Evolutionary conservation across 1,284 basidiomycete species (phyloP), one percentile per base, ranked within the genome.

Genomic region (Boletus subluridellus): DNA sequence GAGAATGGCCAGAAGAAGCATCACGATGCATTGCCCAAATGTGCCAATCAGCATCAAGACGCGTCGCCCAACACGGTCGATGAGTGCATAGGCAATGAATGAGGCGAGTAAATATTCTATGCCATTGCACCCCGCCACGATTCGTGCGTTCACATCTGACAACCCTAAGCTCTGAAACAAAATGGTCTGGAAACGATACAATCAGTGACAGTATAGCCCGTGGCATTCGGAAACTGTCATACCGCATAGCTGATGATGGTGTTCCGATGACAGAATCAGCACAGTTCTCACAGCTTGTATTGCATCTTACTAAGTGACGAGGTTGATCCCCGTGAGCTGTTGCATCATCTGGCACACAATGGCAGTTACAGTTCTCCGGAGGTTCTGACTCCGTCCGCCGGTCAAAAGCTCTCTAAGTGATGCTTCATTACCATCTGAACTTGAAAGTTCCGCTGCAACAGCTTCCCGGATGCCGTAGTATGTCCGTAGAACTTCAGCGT

Each of bases 81-180:
- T 12, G 32, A 12, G 30, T 12, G 14, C 21, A 24, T 34, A 53
- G 15, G 15, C 49, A 12, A 52, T 53, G 15, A n/a, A 17, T 28
- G 50, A n/a, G 14, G 32, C 50, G 49, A 52, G 24, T 3, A 66
- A 58, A 52, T 66, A 66, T 42, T 86, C 84, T 17, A 85, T 84
- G 45, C 84, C 84, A 67, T 86, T 86, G 61, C 82, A 83, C 12
- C 83, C 83, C 1, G 85, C 84, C 52, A 88, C 75, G 53, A 87
- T 80, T 45, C 86, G 80, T 8, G 85, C 82, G 46, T 82, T 80
- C n/a, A 79, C 76, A 63, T 82, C 78, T 57, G 79, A 77, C 42
- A 85, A 82, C 81, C 17, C 24, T 49, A 35, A 7, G 17, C 81
- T 77, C 63, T 84, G 78, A 65, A 83, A 83, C 0, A 85, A 70